Evolutionary conservation across 2,329 filamentous ascomycete genomes (phyloP).

Genomic region (Endothia cerciana): DNA sequence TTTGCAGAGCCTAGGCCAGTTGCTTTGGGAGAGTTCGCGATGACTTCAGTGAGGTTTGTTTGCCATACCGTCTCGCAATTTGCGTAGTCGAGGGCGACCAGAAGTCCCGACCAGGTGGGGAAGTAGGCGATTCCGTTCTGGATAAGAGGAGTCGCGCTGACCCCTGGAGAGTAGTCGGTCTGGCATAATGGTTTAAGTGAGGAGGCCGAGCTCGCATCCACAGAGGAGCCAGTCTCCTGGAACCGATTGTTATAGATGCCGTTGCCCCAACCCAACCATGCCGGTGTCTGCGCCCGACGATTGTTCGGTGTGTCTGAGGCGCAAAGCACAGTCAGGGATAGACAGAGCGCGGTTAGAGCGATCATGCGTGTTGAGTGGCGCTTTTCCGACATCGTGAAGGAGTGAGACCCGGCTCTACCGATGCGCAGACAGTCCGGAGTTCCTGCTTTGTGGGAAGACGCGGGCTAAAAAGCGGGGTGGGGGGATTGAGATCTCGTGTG

Average conservation of each 20-base stretch:
- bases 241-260: constrained; percentile 32
- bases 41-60: constrained; percentile 28
- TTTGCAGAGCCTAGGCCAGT: constrained; percentile 32
- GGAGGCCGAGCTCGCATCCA: constrained; percentile 25
- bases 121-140: constrained; percentile 34
- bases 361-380: neutral
- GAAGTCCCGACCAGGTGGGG: constrained; percentile 38
- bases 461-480: neutral
- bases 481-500: neutral
- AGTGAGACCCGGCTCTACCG: too few relatives aligned
- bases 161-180: constrained; percentile 24
- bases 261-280: constrained; percentile 32
- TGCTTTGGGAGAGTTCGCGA: constrained; percentile 17
- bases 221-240: constrained; percentile 23
- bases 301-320: neutral
- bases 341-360: neutral
- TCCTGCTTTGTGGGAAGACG: neutral
- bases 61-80: constrained; percentile 36
- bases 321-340: neutral
- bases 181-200: constrained; percentile 26
- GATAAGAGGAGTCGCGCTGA: constrained; percentile 32
- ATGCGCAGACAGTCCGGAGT: neutral
- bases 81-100: constrained; percentile 39
- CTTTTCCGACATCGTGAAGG: too few relatives aligned
- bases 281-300: neutral